These are phyloP conservation scores for Populus deltoides DNA, from an alignment of 345 rosid genomes.

Conservation along the genomic window DNA sequence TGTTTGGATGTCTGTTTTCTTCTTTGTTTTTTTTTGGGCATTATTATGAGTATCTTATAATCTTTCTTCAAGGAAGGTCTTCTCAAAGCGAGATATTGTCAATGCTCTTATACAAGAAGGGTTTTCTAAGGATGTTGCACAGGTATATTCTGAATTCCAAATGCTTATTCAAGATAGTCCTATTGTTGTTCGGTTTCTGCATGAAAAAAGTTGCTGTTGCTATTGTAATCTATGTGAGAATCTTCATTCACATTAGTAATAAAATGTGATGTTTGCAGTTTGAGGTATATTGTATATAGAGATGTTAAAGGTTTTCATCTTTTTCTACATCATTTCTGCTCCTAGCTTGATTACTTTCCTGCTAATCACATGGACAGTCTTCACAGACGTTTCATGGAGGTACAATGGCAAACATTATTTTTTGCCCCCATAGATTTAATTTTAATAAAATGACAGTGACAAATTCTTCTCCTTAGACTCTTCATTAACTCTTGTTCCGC, in stretches of 20 bases:
- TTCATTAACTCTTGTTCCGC: too few species aligned
- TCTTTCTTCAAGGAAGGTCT: slow-evolving; percentile 44
- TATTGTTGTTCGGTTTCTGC: background rate
- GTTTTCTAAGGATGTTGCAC: slow-evolving; percentile 61
- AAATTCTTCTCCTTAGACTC: too few species aligned
- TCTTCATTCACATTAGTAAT: background rate
- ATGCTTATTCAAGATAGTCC: background rate
- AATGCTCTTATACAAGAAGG: slow-evolving; percentile 49
- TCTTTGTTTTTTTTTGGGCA: background rate
- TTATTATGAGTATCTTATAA: slow-evolving; percentile 9
- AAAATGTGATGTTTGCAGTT: background rate
- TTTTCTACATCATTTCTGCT: background rate
- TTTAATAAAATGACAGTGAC: too few species aligned
- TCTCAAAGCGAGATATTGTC: slow-evolving; percentile 48
- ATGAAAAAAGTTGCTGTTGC: background rate
- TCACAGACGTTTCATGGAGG: too few species aligned
- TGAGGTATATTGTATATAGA: background rate
- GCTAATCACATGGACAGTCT: background rate
- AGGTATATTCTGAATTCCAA: slow-evolving; percentile 37
- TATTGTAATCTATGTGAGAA: background rate
- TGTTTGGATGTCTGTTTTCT: too few species aligned
- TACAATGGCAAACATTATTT: too few species aligned
- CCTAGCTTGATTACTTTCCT: background rate
- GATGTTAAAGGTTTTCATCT: background rate
- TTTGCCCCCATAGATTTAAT: too few species aligned